phyloP scores from a whole-genome alignment of 2,329 filamentous ascomycete species.

The Colletotrichum sp. region DNA sequence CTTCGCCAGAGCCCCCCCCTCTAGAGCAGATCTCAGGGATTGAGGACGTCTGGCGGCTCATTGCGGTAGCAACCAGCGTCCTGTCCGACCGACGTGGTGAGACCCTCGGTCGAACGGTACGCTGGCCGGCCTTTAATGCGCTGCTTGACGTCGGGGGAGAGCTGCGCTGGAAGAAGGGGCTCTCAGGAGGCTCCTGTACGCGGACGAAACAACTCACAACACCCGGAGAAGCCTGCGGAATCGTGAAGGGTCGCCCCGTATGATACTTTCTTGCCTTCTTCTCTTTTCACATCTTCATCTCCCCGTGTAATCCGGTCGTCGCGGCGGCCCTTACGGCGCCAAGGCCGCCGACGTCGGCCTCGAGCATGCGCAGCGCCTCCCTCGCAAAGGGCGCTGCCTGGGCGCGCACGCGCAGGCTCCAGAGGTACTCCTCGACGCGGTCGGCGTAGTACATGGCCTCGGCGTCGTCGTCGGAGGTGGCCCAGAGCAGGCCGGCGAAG shows the following conservation, averaged over 20 bases:
- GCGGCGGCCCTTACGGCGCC: conserved; percentile 16
- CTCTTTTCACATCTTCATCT: conserved; percentile 16
- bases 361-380: conserved; percentile 42
- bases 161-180: not conserved
- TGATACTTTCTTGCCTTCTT: not conserved
- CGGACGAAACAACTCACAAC: not conserved
- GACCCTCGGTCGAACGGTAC: not conserved
- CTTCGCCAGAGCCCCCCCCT: not conserved
- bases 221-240: not conserved
- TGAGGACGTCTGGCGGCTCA: not conserved
- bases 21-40: not conserved
- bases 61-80: not conserved
- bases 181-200: not conserved
- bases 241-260: too few species aligned
- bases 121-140: not conserved
- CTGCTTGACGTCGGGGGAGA: not conserved
- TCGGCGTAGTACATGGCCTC: conserved; percentile 45
- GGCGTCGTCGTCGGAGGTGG: conserved; percentile 38
- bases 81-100: not conserved
- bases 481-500: conserved; percentile 46
- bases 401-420: conserved; percentile 45
- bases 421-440: conserved; percentile 44
- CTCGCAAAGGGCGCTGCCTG: conserved; percentile 43
- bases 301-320: not conserved
- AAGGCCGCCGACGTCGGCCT: conserved; percentile 26